These are phyloP conservation scores for Botrytis squamosa DNA, from an alignment of 2,329 filamentous ascomycete species.

Conservation along the genomic window DNA sequence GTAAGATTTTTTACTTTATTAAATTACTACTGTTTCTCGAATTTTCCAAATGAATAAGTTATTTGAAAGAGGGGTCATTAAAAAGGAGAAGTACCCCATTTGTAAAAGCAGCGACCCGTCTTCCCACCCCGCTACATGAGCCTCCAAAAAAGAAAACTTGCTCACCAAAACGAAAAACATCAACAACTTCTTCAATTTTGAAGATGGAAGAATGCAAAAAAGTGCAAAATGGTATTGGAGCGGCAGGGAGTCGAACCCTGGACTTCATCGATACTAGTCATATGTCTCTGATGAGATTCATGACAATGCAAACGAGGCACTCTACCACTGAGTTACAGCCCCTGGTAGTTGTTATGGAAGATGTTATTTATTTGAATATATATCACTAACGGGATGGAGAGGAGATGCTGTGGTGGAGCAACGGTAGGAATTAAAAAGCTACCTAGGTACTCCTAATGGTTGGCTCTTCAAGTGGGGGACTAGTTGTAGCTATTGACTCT, in stretches of 20 bases:
- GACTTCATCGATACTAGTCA: slow-evolving; percentile 2
- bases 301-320: slow-evolving; percentile 13
- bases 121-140: background rate
- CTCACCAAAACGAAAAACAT: background rate
- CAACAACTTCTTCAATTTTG: background rate
- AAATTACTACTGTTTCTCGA: too few species aligned
- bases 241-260: slow-evolving; percentile 14
- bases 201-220: too few species aligned
- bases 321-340: slow-evolving; percentile 20
- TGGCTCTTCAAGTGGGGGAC: background rate
- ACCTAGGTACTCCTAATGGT: background rate
- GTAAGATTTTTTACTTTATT: too few species aligned
- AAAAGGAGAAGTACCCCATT: background rate
- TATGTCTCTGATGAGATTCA: accelerated
- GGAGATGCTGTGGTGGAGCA: accelerated
- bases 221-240: background rate
- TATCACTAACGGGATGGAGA: accelerated
- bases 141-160: background rate
- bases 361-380: accelerated
- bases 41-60: too few species aligned
- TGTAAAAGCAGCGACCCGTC: background rate
- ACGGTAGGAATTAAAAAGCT: background rate
- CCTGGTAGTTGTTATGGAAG: accelerated
- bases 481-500: background rate
- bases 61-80: too few species aligned